Percentiles rank a stretch among this genome's conserved stretches.
phyloP scores from a whole-genome alignment of 2,329 filamentous ascomycete species.

The Fusarium piperis region DNA sequence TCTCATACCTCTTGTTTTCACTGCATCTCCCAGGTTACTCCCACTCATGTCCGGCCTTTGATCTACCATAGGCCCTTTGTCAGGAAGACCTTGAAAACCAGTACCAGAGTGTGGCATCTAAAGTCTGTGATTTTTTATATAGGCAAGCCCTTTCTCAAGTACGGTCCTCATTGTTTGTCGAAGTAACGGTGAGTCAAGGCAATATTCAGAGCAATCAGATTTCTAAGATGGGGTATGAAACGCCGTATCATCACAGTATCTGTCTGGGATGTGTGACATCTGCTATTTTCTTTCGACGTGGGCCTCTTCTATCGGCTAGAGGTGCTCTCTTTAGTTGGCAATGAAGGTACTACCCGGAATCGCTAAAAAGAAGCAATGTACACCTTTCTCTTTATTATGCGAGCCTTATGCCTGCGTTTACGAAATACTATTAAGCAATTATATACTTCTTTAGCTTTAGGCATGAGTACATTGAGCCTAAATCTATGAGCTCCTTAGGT shows the following conservation, averaged over 20 bases:
- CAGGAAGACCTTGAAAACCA: neutral
- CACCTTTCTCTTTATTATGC: neutral
- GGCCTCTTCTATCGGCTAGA: too few relatives aligned
- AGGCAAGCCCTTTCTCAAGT: neutral
- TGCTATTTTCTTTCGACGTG: neutral
- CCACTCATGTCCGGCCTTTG: neutral
- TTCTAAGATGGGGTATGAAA: neutral
- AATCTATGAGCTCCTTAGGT: neutral
- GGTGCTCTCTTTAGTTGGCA: neutral
- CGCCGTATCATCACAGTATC: neutral
- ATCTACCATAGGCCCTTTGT: neutral
- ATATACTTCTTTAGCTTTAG: conserved; percentile 10
- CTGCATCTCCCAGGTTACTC: neutral
- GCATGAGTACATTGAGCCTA: conserved; percentile 1
- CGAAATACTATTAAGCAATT: conserved; percentile 9
- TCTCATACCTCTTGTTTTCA: neutral
- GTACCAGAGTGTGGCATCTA: neutral
- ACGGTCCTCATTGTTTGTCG: neutral
- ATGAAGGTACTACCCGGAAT: too few relatives aligned
- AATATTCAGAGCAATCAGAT: neutral
- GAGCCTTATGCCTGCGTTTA: neutral
- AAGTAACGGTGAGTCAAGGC: neutral
- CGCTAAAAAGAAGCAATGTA: too few relatives aligned
- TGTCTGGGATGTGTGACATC: neutral
- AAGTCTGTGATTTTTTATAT: neutral